Base-by-base conservation (phyloP, 1,284 basidiomycete genomes). In the Kalmanozyma brasiliensis region DNA sequence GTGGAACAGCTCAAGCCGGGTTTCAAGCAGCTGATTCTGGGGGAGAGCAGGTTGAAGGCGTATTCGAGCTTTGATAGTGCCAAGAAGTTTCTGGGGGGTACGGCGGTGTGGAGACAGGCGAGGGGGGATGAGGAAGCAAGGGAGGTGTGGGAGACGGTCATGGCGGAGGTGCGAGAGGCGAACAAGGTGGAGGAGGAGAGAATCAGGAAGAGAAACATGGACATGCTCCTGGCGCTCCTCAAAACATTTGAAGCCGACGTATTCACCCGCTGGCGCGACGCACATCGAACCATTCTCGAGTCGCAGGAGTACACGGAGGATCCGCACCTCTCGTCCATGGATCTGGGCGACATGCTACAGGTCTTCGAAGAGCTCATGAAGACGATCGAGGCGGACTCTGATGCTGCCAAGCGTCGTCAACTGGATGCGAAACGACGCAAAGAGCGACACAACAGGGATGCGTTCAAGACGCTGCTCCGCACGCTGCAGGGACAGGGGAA, bases 401-500 rank as follows among this genome's bases (percentile, higher is more conserved):
- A 53, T 24, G 32, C 49, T 17, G 43, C 47, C n/a, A 47, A 47
- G 38, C 60, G 52, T 16, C 58, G 47, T 37, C 57, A 57, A n/a
- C 36, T 40, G 6, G 52, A 52, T 4, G 42, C 29, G 17, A 52
- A 53, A 36, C 20, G 60, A 30, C 30, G 73, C 4, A 49, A 46
- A n/a, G 74, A 79, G 30, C 59, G 79, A 10, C 53, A 75, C 62
- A 66, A 59, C 32, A 49, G 80, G 20, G 78, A 76, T 19, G 76
- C 53, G 5, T 80, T 74, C 49, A 60, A 92, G 88, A 85, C 85
- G 11, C 84, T 97, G 14, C 85, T 99, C 8, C 84, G 87, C 43
- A 89, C 89, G 55, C 84, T 96, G 11, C 84, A 90, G 9, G 83
- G 86, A 2, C 81, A 85, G 0, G 89, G 91, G 8, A 85, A 89